Base-by-base conservation (phyloP, 305 asterid species). In the Fraxinus latifolia region DNA sequence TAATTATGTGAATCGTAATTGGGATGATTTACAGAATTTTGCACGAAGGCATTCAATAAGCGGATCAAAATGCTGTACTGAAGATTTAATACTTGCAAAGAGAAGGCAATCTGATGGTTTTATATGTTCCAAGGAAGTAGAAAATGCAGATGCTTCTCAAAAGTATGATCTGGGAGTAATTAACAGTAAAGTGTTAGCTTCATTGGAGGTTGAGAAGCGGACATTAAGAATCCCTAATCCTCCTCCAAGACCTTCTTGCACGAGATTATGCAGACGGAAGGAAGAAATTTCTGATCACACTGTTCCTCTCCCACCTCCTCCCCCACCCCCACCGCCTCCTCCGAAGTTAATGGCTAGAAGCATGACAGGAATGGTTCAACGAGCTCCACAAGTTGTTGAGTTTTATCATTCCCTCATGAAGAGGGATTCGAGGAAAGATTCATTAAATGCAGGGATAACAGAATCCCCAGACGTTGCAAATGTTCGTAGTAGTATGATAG, bases 401-500 rank as follows among this genome's bases (percentile, higher is more conserved):
- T 93, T 95, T 67, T 95, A 95, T 85, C 99, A 95, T 84, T 91
- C 97, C 4, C 91, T 95, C 77, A 93, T 95, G 98, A 93, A 89
- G 89, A 91, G 99, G 81, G 99, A 95, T 62, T 90, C 98, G 5
- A 92, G 91, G 85, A 95, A 93, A 84, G 98, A 95, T 31, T 91
- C 95, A 74, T 75, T 91, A 44, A 91, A 88, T 76, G 90, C 97
- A 0, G 97, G 93, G 70, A 58, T 89, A 72, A 88, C 93, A 39
- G 98, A 95, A 74, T 86, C 89, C 25, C 83, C 91, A 0, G 94
- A 87, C 71, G 97, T 93, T 74, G 90, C 97, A 19, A 91, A 87
- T 77, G 95, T 92, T 47, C 97, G 97, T 62, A 95, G 95, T 85
- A 94, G 91, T 88, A 95, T 95, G 99, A 95, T 95, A 34, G 98